phyloP scores from a whole-genome alignment of 1,284 basidiomycete species.

The Stereum hirsutum region DNA sequence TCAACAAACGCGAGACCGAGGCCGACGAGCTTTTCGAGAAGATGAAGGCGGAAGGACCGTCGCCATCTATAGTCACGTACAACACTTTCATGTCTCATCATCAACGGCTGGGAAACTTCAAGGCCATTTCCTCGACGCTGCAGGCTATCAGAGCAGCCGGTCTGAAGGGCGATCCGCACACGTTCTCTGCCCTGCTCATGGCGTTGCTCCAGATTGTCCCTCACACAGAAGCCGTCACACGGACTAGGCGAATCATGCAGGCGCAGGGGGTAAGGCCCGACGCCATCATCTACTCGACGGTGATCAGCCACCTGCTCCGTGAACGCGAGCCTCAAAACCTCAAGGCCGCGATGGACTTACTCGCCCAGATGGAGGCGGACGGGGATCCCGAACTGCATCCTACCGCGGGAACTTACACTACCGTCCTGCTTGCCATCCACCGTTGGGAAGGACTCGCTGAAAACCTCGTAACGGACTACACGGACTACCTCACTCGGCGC shows the following conservation, averaged over 20 bases:
- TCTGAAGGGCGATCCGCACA: slow-evolving; percentile 66
- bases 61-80: slow-evolving; percentile 65
- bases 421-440: slow-evolving; percentile 53
- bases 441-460: slow-evolving; percentile 38
- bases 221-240: slow-evolving; percentile 53
- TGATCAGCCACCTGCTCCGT: slow-evolving; percentile 65
- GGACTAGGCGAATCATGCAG: slow-evolving; percentile 61
- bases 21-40: slow-evolving; percentile 37
- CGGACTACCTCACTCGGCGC: slow-evolving; percentile 39
- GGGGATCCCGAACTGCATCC: slow-evolving; percentile 39
- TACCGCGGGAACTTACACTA: slow-evolving; percentile 69
- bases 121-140: slow-evolving; percentile 43
- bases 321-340: slow-evolving; percentile 44
- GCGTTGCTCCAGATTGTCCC: slow-evolving; percentile 55
- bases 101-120: slow-evolving; percentile 50
- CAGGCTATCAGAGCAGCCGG: slow-evolving; percentile 42
- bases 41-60: slow-evolving; percentile 43
- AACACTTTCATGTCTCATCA: slow-evolving; percentile 72
- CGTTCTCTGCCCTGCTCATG: slow-evolving; percentile 73
- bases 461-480: slow-evolving; percentile 33
- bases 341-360: slow-evolving; percentile 52
- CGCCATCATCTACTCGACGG: slow-evolving; percentile 61
- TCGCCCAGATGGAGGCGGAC: slow-evolving; percentile 63
- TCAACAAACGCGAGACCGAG: slow-evolving; percentile 27
- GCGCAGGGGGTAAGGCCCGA: slow-evolving; percentile 67